Conservation (phyloP, 148 eudicot genomes). For the Fagopyrum tataricum region DNA sequence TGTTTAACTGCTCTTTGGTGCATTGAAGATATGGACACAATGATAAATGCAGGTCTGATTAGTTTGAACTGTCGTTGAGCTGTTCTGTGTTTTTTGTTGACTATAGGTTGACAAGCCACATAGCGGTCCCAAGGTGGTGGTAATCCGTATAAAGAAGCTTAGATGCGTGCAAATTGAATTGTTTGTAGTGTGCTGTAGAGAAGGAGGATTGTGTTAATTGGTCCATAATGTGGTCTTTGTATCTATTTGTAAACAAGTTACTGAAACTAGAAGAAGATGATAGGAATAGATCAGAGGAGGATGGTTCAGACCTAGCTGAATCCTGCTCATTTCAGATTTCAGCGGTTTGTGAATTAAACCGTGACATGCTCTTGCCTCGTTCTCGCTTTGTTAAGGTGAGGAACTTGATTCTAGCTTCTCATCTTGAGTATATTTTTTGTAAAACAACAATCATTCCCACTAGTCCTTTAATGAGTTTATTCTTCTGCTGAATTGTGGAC, state of each 20-base stretch:
- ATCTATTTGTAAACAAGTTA: conserved; percentile 55
- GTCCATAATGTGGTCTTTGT: conserved; percentile 60
- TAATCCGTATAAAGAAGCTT: not conserved
- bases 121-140: conserved; percentile 4
- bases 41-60: not conserved
- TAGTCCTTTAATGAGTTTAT: not conserved
- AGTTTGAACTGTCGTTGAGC: not conserved
- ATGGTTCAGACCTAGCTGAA: conserved; percentile 28
- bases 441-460: too few species aligned
- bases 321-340: conserved; percentile 28
- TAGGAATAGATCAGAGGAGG: conserved; percentile 27
- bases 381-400: conserved; percentile 62
- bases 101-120: not conserved
- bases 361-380: conserved; percentile 31
- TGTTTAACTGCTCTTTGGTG: not conserved
- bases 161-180: not conserved
- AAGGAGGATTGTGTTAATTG: not conserved
- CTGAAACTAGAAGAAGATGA: conserved; percentile 51
- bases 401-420: not conserved
- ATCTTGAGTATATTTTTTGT: not conserved
- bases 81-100: not conserved
- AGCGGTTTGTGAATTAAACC: conserved; percentile 19
- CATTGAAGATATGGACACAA: not conserved
- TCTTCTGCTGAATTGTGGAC: not conserved
- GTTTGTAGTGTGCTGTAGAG: not conserved